Base-by-base conservation (phyloP, 768 basidiomycete species). In the Boletales sp. region DNA sequence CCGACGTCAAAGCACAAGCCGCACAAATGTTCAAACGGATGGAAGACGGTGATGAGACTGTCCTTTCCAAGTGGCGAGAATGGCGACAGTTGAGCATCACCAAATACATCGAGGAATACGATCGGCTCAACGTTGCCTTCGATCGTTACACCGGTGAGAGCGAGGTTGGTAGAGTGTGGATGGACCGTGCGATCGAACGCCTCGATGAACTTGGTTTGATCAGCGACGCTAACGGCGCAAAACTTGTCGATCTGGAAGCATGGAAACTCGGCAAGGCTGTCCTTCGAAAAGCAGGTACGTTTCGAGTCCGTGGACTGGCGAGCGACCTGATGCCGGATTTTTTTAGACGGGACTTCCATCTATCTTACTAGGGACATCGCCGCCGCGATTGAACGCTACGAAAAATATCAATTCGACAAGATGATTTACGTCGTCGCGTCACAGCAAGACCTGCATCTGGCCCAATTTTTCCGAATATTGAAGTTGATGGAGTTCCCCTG, bases 351-450 rank as follows among this genome's bases (percentile, higher is more conserved):
- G 15, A 94, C 93, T 9, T 90, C 89, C 0, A 93, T 94, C 56
- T 96, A 96, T 68, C 80, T 95, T 46, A 94, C 91, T 9, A 91
- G 95, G 43, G 95, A 99, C 69, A 92, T 99, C 51, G 94, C 86
- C 41, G 95, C 87, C 18, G 94, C 94, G 1, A 84, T 87, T 56
- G 90, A 97, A 70, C 87, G 94, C 48, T 91, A 86, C 73, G 86
- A 93, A 59, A 85, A 90, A 64, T 93, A 94, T 78, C 82, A 89
- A 52, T 94, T 87, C 54, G 84, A 90, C 75, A 84, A 84, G 69
- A 93, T 95, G 88, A 86, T 97, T 67, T 95, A 94, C 69, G 92
- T 96, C 63, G 83, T 94, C 41, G 81, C 91, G 0, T 83, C 88
- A 15, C 86, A 89, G 59, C 88, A 95, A 64, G 89, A 93, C 60